phyloP scores from a whole-genome alignment of 139 green algal species.

The Chlorella sp. region DNA sequence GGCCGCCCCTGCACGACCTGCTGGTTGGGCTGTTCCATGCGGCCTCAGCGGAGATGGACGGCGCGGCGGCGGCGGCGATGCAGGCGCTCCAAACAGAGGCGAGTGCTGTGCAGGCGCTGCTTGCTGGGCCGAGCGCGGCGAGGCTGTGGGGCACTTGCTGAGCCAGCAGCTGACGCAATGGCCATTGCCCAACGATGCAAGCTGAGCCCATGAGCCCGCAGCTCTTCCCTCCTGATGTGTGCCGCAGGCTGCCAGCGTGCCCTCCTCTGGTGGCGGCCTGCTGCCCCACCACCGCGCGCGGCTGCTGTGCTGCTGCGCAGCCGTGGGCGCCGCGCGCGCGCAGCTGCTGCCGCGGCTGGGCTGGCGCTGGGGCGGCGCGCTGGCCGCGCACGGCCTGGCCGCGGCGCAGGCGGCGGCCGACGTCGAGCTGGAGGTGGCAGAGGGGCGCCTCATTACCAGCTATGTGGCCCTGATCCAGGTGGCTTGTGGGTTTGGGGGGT shows the following conservation, averaged over 20 bases:
- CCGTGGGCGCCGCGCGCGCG: not conserved
- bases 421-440: constrained; percentile 13
- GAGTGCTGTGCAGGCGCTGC: no score
- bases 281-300: no score
- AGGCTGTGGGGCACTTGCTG: not conserved
- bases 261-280: not conserved
- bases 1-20: no score
- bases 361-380: not conserved
- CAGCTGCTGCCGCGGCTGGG: constrained; percentile 15
- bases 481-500: not conserved
- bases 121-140: no score
- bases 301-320: constrained; percentile 14
- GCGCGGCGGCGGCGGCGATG: no score
- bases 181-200: no score
- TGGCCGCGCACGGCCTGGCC: constrained; percentile 6
- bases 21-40: no score
- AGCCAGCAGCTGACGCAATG: not conserved
- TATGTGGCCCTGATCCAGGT: constrained; percentile 21
- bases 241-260: constrained; percentile 4
- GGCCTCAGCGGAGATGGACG: no score
- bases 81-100: no score
- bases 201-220: not conserved
- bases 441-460: not conserved
- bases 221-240: no score
- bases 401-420: not conserved